Percentiles rank a stretch among this genome's conserved stretches.
Conservation (phyloP, 805 yeast species). For the Sungouiella blattae region DNA sequence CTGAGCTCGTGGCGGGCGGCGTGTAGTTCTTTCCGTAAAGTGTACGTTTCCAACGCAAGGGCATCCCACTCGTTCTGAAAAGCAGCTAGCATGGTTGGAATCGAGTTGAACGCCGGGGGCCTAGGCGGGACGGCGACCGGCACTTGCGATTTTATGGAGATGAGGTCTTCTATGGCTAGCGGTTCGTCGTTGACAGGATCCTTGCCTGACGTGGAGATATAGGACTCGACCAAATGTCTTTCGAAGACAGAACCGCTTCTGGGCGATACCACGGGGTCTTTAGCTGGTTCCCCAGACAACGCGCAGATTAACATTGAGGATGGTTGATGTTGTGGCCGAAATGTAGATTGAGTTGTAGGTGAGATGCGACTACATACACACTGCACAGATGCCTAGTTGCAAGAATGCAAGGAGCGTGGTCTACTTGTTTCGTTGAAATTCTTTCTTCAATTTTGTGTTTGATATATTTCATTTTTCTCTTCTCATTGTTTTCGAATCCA, state of each 20-base stretch:
- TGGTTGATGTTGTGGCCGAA: too few species aligned
- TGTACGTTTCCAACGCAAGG: constrained; percentile 73
- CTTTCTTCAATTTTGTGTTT: too few species aligned
- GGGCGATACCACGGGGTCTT: constrained; percentile 73
- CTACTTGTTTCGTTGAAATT: too few species aligned
- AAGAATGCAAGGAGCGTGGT: too few species aligned
- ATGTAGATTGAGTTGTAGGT: too few species aligned
- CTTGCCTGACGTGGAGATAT: constrained; percentile 57
- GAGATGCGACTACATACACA: too few species aligned
- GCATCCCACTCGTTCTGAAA: constrained; percentile 93
- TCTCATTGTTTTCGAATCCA: too few species aligned
- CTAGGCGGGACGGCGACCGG: constrained; percentile 30
- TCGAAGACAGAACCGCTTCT: constrained; percentile 73
- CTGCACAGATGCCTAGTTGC: too few species aligned
- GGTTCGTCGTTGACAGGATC: constrained; percentile 78
- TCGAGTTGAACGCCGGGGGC: constrained; percentile 56
- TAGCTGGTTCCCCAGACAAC: constrained; percentile 67
- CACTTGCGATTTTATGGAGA: constrained; percentile 28
- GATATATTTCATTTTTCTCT: too few species aligned
- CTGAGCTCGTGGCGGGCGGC: constrained; percentile 69
- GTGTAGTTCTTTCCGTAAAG: constrained; percentile 67
- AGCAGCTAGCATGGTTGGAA: constrained; percentile 71
- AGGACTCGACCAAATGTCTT: constrained; percentile 52
- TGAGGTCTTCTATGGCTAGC: constrained; percentile 53
- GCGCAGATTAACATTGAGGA: too few species aligned